Evolutionary conservation across 2,329 filamentous ascomycete species (phyloP).

Genomic region (Bipolaris sorokiniana): DNA sequence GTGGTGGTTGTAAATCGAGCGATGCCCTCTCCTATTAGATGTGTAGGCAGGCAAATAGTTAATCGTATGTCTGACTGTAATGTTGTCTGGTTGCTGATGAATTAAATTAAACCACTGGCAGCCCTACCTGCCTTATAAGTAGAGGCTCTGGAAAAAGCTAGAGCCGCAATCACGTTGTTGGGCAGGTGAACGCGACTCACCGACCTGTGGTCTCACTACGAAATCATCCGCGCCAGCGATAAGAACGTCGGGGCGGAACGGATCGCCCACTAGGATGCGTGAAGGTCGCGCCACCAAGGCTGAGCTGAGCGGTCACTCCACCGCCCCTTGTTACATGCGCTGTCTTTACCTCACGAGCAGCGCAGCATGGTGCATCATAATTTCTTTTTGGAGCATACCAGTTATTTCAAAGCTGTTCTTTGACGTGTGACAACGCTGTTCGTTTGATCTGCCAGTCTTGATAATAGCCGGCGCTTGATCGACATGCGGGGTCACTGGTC

Average conservation of each 20-base stretch:
- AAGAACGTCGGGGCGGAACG: constrained; percentile 11
- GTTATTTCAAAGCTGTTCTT: neutral
- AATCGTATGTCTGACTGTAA: neutral
- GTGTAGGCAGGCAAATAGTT: neutral
- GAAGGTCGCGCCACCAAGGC: constrained; percentile 32
- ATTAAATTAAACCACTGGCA: neutral
- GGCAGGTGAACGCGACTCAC: neutral
- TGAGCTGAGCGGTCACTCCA: constrained; percentile 27
- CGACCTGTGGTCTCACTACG: constrained; percentile 14
- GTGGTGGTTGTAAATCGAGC: neutral
- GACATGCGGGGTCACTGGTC: constrained; percentile 14
- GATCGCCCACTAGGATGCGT: constrained; percentile 13
- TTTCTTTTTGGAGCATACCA: neutral
- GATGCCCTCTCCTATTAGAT: neutral
- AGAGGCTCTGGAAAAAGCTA: neutral
- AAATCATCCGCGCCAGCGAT: constrained; percentile 19
- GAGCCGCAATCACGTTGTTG: constrained; percentile 24
- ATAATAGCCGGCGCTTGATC: neutral
- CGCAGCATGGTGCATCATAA: too few relatives aligned
- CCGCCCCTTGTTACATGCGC: constrained; percentile 11
- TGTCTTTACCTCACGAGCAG: neutral
- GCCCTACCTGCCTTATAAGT: constrained; percentile 9
- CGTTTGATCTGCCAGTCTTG: neutral
- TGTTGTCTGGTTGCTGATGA: neutral
- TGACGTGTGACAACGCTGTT: neutral